Conservation (phyloP, 495 filamentous ascomycete genomes). For the Lindgomyces ingoldianus region DNA sequence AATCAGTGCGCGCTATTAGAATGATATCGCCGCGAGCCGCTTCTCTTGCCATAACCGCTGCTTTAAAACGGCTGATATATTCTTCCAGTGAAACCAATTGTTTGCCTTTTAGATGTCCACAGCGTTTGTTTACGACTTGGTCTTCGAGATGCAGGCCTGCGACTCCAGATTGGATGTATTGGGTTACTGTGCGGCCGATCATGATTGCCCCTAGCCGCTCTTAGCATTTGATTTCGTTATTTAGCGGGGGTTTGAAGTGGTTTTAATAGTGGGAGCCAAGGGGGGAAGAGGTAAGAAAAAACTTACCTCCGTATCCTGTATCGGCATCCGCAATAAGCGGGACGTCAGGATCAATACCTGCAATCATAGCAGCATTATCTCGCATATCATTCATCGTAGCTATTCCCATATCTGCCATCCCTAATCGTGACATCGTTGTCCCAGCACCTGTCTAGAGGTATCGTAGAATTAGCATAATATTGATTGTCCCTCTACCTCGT, state of each 20-base stretch:
- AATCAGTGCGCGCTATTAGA: slow-evolving; percentile 70
- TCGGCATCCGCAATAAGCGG: slow-evolving; percentile 74
- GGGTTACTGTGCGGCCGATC: slow-evolving; percentile 62
- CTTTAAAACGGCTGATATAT: slow-evolving; percentile 58
- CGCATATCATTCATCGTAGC: slow-evolving; percentile 66
- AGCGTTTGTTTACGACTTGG: slow-evolving; percentile 63
- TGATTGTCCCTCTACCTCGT: too few relatives aligned
- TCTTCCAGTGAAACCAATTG: slow-evolving; percentile 56
- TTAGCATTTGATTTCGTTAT: background rate
- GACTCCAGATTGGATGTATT: slow-evolving; percentile 68
- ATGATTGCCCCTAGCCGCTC: slow-evolving; percentile 47
- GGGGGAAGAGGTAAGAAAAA: background rate
- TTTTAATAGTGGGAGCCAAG: too few relatives aligned
- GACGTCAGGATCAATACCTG: slow-evolving; percentile 57
- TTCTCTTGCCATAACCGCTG: slow-evolving; percentile 48
- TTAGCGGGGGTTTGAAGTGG: too few relatives aligned
- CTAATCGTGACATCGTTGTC: slow-evolving; percentile 62
- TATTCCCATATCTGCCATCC: slow-evolving; percentile 67
- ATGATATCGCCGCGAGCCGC: slow-evolving; percentile 60
- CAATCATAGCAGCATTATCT: slow-evolving; percentile 66
- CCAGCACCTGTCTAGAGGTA: slow-evolving; percentile 65
- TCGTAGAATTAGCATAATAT: background rate
- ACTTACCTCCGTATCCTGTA: slow-evolving; percentile 42
- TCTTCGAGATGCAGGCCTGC: slow-evolving; percentile 74
- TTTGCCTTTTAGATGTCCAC: slow-evolving; percentile 53